Evolutionary conservation across 306 rosid species (phyloP), one percentile per base, ranked within the genome.

Genomic region (Abrus pulchellus): DNA sequence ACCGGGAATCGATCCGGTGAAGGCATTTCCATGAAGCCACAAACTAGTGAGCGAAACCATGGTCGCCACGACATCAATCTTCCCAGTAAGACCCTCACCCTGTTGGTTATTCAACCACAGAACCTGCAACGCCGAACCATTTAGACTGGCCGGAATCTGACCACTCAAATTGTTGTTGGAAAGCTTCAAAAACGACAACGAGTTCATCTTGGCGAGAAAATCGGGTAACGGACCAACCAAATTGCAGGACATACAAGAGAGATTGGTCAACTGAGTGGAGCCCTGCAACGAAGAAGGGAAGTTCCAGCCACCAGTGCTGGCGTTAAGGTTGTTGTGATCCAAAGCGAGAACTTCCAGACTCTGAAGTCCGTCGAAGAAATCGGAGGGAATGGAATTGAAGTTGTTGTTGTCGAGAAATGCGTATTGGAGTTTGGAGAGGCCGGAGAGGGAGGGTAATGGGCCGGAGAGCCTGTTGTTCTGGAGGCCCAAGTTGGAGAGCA

Each of bases 1-100:
- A 7, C 62, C 89, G 0, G 98, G 98, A 80, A 96, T 93, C 3
- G 83, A 64, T 40, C 97, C 97, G 1, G 89, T 59, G 87, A 96
- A 96, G 28, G 69, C 69, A 74, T 96, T 96, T 41, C 99, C 99
- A 41, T 96, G 99, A 56, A 96, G 98, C 98, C 98, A 96, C 48
- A 90, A 38, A 56, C 88, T 88, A 1, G 64, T 84, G 9, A 96
- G 92, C 14, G 92, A 88, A 59, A 55, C 72, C 94, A 96, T 96
- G 9, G 92, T 80, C 0, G 90, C 75, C 68, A 93, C 83, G 48
- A 90, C 86, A 56, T 88, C 91, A 61, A 96, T 86, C 14, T 81
- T 59, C 43, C 99, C 99, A 52, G 67, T 88, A 71, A 96, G 53
- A 2, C 91, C 86, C 9, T 47, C 88, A 6, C 89, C 94, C 29